phyloP scores from a whole-genome alignment of 2,329 filamentous ascomycete species.

The Venturia aucupariae region DNA sequence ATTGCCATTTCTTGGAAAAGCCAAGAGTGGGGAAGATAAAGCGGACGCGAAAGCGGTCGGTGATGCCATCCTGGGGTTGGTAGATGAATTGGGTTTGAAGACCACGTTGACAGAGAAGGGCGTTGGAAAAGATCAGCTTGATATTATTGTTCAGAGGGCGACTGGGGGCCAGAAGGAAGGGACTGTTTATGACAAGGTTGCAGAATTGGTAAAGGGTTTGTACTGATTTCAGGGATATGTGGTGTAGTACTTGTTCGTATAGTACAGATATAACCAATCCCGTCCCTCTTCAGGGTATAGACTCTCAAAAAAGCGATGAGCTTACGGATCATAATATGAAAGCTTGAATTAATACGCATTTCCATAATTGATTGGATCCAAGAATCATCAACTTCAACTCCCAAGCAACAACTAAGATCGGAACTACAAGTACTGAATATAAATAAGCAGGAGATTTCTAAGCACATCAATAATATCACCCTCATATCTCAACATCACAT shows the following conservation, averaged over 20 bases:
- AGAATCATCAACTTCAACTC: no score
- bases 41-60: constrained; percentile 38
- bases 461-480: neutral
- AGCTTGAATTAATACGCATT: no score
- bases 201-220: constrained; percentile 33
- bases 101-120: constrained; percentile 38
- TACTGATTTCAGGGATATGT: constrained; percentile 23
- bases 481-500: neutral
- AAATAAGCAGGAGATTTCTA: neutral
- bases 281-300: neutral
- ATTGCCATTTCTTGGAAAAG: constrained; percentile 35
- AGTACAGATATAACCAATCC: no score
- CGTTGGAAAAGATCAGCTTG: constrained; percentile 33
- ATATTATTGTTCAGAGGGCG: constrained; percentile 35
- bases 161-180: constrained; percentile 35
- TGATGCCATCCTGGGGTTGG: constrained; percentile 35
- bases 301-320: neutral
- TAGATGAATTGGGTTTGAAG: constrained; percentile 35
- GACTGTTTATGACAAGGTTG: constrained; percentile 33
- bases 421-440: no score
- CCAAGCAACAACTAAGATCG: no score
- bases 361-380: no score
- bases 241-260: neutral
- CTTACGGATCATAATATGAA: no score
- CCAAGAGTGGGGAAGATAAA: constrained; percentile 28